Evolutionary conservation across 2,329 filamentous ascomycete species (phyloP).

Genomic region (Phaeosphaeriaceae sp.): DNA sequence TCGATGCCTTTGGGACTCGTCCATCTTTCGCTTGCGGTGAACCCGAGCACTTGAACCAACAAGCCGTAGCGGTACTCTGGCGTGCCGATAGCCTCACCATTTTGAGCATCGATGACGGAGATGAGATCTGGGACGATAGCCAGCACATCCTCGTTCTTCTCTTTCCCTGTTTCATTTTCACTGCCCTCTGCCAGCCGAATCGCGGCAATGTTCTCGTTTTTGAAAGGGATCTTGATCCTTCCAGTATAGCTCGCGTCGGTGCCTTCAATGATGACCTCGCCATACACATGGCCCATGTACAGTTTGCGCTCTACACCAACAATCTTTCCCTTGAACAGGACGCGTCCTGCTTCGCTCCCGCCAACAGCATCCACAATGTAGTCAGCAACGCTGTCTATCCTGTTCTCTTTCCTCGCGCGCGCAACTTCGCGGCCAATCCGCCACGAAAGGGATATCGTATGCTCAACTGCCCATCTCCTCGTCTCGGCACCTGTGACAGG

Average conservation of each 20-base stretch:
- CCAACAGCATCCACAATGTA: slow-evolving; percentile 54
- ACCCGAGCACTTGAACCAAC: slow-evolving; percentile 61
- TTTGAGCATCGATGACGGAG: slow-evolving; percentile 57
- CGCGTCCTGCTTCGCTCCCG: slow-evolving; percentile 43
- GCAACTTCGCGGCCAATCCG: slow-evolving; percentile 48
- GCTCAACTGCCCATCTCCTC: slow-evolving; percentile 48
- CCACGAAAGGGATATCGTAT: slow-evolving; percentile 50
- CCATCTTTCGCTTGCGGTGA: slow-evolving; percentile 64
- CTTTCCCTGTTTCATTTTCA: slow-evolving; percentile 35
- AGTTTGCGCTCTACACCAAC: slow-evolving; percentile 53
- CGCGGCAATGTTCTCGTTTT: slow-evolving; percentile 77
- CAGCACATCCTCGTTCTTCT: slow-evolving; percentile 51
- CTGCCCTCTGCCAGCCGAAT: slow-evolving; percentile 37
- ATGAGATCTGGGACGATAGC: slow-evolving; percentile 61
- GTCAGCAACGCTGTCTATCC: slow-evolving; percentile 47
- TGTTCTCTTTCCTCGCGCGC: slow-evolving; percentile 43
- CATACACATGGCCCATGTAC: slow-evolving; percentile 53
- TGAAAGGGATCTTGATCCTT: slow-evolving; percentile 71
- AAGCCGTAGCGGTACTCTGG: slow-evolving; percentile 65
- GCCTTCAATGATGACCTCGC: slow-evolving; percentile 51
- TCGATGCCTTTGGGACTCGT: slow-evolving; percentile 59
- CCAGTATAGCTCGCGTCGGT: slow-evolving; percentile 46
- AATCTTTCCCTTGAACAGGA: slow-evolving; percentile 57
- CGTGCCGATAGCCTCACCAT: slow-evolving; percentile 60
- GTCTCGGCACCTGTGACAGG: slow-evolving; percentile 49